Evolutionary conservation across 768 basidiomycete genomes (phyloP).

Genomic region (Russula dissimulans): DNA sequence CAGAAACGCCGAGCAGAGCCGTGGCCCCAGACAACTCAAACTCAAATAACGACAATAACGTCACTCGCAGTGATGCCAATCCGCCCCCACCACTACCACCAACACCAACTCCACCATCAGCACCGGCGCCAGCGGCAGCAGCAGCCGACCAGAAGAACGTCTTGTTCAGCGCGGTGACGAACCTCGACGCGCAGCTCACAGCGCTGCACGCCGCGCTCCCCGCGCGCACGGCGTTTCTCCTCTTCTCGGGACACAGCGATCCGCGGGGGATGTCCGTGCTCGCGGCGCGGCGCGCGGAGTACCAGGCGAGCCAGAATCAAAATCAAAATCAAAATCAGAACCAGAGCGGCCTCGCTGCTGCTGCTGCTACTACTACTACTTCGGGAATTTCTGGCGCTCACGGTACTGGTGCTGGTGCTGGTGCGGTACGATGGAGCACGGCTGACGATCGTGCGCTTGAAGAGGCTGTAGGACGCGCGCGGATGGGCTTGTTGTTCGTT

Average conservation of each 20-base stretch:
- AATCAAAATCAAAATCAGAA: constrained; percentile 6
- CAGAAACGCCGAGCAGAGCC: neutral
- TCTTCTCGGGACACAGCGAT: constrained; percentile 86
- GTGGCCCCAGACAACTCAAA: constrained; percentile 1
- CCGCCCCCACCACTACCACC: neutral
- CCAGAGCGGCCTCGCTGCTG: too few relatives aligned
- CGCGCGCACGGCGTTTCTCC: constrained; percentile 66
- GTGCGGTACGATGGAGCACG: constrained; percentile 51
- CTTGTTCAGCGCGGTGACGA: constrained; percentile 24
- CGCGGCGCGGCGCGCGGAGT: neutral
- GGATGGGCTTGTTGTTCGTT: constrained; percentile 78
- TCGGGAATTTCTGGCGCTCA: constrained; percentile 41
- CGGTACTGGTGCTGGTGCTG: constrained; percentile 29
- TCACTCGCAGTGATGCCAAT: neutral
- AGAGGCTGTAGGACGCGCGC: constrained; percentile 68
- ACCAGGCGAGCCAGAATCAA: constrained; percentile 45
- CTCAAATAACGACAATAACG: neutral
- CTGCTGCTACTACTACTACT: too few relatives aligned
- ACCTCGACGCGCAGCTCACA: constrained; percentile 53
- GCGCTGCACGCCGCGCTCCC: constrained; percentile 63
- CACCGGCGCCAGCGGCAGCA: neutral
- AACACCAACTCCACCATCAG: too few relatives aligned
- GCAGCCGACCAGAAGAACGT: neutral
- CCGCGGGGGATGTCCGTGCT: constrained; percentile 72
- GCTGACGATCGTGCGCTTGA: constrained; percentile 73